These are phyloP conservation scores for Leptomonas pyrrhocoris DNA, from an alignment of 208 protist species.

Conservation along the genomic window DNA sequence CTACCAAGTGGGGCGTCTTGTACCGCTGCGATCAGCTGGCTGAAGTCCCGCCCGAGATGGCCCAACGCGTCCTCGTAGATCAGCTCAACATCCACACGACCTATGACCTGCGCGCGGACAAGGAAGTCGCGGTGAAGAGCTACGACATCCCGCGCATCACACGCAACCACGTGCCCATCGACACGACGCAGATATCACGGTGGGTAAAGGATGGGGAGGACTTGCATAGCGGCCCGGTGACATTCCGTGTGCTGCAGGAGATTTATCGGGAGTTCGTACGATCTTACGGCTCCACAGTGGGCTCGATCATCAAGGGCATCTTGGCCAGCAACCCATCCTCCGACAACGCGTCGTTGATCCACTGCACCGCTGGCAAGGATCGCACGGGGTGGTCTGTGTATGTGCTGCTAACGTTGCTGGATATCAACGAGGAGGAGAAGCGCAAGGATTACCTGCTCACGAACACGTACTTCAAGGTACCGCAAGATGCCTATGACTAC, in stretches of 20 bases:
- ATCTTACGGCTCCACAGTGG: constrained; percentile 11
- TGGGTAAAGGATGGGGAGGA: constrained; percentile 22
- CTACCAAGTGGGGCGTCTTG: constrained; percentile 42
- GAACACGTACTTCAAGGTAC: constrained; percentile 35
- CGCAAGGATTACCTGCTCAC: constrained; percentile 45
- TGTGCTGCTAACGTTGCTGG: constrained; percentile 37
- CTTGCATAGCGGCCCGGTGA: constrained; percentile 16
- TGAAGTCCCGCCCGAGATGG: constrained; percentile 27
- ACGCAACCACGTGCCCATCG: constrained; percentile 26
- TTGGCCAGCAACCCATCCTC: constrained; percentile 18
- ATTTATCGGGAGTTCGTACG: constrained; percentile 33
- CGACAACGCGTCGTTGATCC: constrained; percentile 36
- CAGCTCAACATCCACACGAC: constrained; percentile 41
- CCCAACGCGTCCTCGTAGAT: constrained; percentile 33
- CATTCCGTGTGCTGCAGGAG: constrained; percentile 24
- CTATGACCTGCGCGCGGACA: constrained; percentile 38
- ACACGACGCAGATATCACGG: constrained; percentile 20
- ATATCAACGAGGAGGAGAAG: constrained; percentile 33
- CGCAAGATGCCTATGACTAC: constrained; percentile 26
- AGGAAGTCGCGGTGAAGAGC: constrained; percentile 29
- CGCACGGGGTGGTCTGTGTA: constrained; percentile 39
- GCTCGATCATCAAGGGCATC: constrained; percentile 34
- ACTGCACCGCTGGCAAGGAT: constrained; percentile 63
- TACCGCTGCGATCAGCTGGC: constrained; percentile 51
- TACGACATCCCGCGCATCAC: constrained; percentile 35